These are phyloP conservation scores for Phytopythium cucurbitacearum DNA, from an alignment of 352 stramenopile species.

Conservation along the genomic window DNA sequence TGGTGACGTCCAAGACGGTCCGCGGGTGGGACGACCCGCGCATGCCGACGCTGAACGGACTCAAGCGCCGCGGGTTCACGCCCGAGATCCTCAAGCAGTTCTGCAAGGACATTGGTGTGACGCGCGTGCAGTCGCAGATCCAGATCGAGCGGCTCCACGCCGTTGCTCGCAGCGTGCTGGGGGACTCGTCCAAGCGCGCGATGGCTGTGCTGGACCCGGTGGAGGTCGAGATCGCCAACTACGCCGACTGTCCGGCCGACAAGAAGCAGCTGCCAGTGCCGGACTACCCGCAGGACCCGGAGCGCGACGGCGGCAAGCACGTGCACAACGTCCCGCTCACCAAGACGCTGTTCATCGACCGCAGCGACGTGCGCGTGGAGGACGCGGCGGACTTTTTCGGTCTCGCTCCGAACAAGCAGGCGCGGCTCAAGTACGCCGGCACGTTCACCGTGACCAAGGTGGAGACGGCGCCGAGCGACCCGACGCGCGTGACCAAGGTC, in stretches of 20 bases:
- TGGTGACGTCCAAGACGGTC: conserved; percentile 93
- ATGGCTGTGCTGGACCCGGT: conserved; percentile 80
- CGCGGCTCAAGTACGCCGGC: conserved; percentile 93
- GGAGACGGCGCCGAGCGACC: conserved; percentile 54
- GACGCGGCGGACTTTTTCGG: conserved; percentile 93
- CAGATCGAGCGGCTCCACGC: conserved; percentile 79
- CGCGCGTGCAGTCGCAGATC: conserved; percentile 83
- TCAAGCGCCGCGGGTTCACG: conserved; percentile 82
- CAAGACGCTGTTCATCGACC: conserved; percentile 63
- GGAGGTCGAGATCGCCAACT: conserved; percentile 74
- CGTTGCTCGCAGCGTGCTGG: conserved; percentile 62
- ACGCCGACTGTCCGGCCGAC: conserved; percentile 30
- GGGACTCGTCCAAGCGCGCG: conserved; percentile 70
- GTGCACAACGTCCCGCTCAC: conserved; percentile 64
- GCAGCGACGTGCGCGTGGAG: conserved; percentile 55
- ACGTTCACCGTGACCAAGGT: conserved; percentile 92
- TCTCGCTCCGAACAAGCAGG: conserved; percentile 93
- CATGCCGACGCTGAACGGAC: conserved; percentile 97
- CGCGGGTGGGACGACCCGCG: conserved; percentile 94
- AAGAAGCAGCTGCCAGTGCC: conserved; percentile 38
- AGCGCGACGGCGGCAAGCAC: conserved; percentile 44
- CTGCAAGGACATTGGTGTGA: conserved; percentile 85
- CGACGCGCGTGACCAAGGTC: conserved; percentile 45
- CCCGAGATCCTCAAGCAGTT: conserved; percentile 85
- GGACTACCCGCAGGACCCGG: conserved; percentile 71